phyloP scores from a whole-genome alignment of 139 green algal genomes.

The Tetraselmis striata region DNA sequence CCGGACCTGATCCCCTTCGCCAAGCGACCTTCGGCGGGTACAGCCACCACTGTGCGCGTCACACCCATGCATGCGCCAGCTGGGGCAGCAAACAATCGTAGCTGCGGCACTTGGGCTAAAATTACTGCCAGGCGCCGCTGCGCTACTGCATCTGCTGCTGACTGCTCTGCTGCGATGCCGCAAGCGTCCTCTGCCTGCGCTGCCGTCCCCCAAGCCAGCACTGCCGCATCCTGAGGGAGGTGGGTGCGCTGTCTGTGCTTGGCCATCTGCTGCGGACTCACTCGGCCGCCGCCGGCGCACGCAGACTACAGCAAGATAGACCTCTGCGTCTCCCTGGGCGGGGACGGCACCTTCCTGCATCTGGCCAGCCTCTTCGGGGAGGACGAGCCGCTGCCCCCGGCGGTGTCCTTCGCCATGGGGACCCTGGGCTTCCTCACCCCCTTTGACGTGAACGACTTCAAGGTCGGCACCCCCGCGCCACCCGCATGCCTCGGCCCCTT shows the following conservation, averaged over 20 bases:
- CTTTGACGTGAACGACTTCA: slow-evolving; percentile 63
- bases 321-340: slow-evolving; percentile 74
- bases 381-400: slow-evolving; percentile 71
- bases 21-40: slow-evolving; percentile 7
- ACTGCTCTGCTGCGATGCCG: no score
- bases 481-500: background rate
- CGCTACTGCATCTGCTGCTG: no score
- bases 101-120: no score
- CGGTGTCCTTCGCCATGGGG: slow-evolving; percentile 85
- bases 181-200: no score
- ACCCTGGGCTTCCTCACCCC: slow-evolving; percentile 87
- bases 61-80: no score
- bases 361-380: slow-evolving; percentile 69
- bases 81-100: no score
- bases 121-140: no score
- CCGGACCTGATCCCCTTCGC: slow-evolving; percentile 28
- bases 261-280: no score
- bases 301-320: slow-evolving; percentile 38
- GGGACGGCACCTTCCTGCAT: slow-evolving; percentile 78
- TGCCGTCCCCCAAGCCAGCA: no score
- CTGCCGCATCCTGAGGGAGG: no score
- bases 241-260: no score
- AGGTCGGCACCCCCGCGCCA: slow-evolving; percentile 5
- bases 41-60: background rate
- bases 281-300: no score